Evolutionary conservation across 306 rosid species (phyloP), one percentile per base, ranked within the genome.

Genomic region (Citrullus amarus): DNA sequence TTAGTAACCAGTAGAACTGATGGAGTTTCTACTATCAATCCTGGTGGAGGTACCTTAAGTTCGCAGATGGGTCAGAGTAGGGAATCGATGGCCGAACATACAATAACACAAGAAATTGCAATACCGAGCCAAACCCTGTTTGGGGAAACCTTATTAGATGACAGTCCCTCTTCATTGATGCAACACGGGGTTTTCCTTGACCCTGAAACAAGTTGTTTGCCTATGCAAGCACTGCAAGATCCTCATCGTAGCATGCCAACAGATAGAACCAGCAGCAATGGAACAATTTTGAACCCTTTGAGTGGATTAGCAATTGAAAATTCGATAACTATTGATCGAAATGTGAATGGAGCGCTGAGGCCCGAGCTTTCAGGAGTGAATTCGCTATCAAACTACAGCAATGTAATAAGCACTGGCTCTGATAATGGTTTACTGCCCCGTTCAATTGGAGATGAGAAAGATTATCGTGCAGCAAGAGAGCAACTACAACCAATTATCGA

Each of bases 71-170:
- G 85, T 86, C 91, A 79, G 78, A 85, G 68, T 43, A 85, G 91
- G 85, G 94, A 83, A 82, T 54, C 86, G 10, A n/a, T 85, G 18
- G 70, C 77, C 43, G 91, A 80, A 48, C 86, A 80, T 70, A 38
- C 83, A 38, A 83, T 84, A 81, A 62, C 88, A 28, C 90, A 76
- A 48, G 93, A 83, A 65, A 85, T 58, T 57, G 90, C 82, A 58
- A 83, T 90, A 75, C 79, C 94, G n/a, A 81, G 85, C 55, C 92
- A 84, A 67, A 65, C 91, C 66, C 87, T 92, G 78, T 82, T 88
- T 44, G 95, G 85, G 75, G 99, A 92, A 76, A 88, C 90, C 82
- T 80, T 86, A 80, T 79, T 86, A 78, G 81, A 76, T 75, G 87
- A 85, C 67, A 87, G 82, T 77, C 76, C 79, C 79, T 80, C 94